Evolutionary conservation across 257 asterid species (phyloP), one percentile per base, ranked within the genome.

Genomic region (Penstemon eatonii): DNA sequence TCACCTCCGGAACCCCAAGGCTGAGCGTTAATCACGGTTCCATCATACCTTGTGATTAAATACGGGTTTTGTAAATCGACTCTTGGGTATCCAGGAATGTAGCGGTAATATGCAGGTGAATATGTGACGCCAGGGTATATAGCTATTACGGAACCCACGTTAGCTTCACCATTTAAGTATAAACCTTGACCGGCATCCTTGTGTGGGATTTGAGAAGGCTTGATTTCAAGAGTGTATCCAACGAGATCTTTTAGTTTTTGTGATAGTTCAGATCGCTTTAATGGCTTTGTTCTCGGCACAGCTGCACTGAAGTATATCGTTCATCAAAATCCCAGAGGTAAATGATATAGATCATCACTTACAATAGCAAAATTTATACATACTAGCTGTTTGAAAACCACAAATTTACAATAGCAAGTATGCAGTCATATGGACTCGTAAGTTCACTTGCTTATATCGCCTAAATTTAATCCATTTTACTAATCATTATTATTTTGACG

Each of bases 1-100:
- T 85, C 98, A 42, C 92, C 95, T 8, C 98, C 96, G n/a, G 36
- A 52, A 44, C 96, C 97, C 98, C 99, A 93, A 2, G 99, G 95
- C 75, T 90, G 92, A 18, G 95, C 96, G n/a, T 90, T 88, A 63
- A 93, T 88, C 59, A 88, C 85, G 3, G 89, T 85, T 9, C 95
- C 97, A 38, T 93, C 99, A 70, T 90, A 93, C 75, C 96, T 84
- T 15, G 95, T 90, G 80, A 93, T 93, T 73, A 93, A 64, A 59
- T 90, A 89, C 5, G 98, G 84, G 76, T 90, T 90, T 45, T 84
- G 87, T 63, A 85, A 54, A 83, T 88, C 91, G 25, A 93, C 87
- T 75, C 95, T 82, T 0, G 96, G 99, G 69, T 90, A 93, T 63
- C 99, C 97, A 57, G 90, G 96, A 55, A 93, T 90, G 61, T 84